Conservation (phyloP, 176 grass and related monocot species). For the Avena insularis region DNA sequence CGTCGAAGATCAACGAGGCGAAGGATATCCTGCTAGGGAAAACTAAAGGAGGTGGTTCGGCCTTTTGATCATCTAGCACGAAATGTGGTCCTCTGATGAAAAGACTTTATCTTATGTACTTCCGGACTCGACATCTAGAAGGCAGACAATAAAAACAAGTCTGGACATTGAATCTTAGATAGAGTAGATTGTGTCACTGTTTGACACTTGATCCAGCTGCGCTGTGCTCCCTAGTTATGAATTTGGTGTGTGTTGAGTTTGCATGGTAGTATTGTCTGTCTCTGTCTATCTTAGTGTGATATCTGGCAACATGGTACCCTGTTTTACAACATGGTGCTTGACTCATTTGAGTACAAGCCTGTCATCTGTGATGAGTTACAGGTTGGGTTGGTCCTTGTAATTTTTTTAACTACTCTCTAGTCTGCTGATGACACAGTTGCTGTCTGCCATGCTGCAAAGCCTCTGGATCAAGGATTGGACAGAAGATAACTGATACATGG, state of each 20-base stretch:
- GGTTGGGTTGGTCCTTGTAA: conserved; percentile 44
- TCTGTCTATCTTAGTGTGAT: conserved; percentile 2
- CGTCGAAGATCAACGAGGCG: conserved; percentile 94
- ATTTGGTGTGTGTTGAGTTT: conserved; percentile 5
- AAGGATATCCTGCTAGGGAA: conserved; percentile 89
- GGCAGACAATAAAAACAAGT: conserved; percentile 15
- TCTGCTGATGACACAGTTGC: conserved; percentile 36
- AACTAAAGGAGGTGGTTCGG: conserved; percentile 76
- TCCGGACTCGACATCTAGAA: conserved; percentile 30
- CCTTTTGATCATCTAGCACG: conserved; percentile 63
- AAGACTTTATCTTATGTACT: conserved; percentile 4
- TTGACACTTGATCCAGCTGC: conserved; percentile 9
- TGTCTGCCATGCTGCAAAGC: conserved; percentile 65
- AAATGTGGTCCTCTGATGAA: not conserved
- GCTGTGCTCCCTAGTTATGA: not conserved
- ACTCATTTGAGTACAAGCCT: conserved; percentile 53
- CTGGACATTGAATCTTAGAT: conserved; percentile 23
- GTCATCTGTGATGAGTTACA: conserved; percentile 62
- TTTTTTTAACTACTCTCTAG: too few species aligned
- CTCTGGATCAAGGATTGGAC: conserved; percentile 40
- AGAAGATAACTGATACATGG: too few species aligned
- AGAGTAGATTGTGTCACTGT: conserved; percentile 8
- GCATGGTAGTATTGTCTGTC: not conserved
- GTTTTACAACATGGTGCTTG: conserved; percentile 13
- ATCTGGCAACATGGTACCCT: conserved; percentile 11